A percentile compares a stretch with the other conserved stretches of the same genome.
These are phyloP conservation scores for Dendrothele bispora DNA, from an alignment of 768 basidiomycete species.

Conservation along the genomic window DNA sequence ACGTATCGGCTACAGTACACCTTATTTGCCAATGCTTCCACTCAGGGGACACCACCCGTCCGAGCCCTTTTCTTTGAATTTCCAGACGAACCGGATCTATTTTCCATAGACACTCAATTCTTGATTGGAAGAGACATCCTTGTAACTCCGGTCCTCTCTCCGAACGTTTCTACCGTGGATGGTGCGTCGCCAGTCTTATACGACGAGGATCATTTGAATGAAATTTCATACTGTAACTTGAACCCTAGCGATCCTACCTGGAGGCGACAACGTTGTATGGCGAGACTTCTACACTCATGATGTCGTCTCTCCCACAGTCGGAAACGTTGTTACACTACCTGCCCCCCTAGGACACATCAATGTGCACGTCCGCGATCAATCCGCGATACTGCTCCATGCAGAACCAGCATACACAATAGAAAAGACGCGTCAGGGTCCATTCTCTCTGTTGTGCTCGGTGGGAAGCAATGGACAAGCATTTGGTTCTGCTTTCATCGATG, in stretches of 20 bases:
- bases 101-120: constrained; percentile 67
- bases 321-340: constrained; percentile 50
- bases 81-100: constrained; percentile 65
- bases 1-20: constrained; percentile 52
- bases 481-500: constrained; percentile 68
- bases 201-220: background rate
- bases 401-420: constrained; percentile 66
- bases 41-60: constrained; percentile 65
- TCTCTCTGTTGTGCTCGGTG: constrained; percentile 60
- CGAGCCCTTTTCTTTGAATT: constrained; percentile 80
- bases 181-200: constrained; percentile 36
- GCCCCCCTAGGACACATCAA: constrained; percentile 77
- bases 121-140: constrained; percentile 71
- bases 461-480: constrained; percentile 46
- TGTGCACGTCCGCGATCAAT: constrained; percentile 71
- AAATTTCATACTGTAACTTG: background rate
- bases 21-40: constrained; percentile 68
- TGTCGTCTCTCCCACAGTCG: too few species aligned
- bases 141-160: constrained; percentile 72
- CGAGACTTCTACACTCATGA: constrained; percentile 76
- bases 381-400: constrained; percentile 63
- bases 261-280: constrained; percentile 57
- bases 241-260: constrained; percentile 60
- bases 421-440: constrained; percentile 64
- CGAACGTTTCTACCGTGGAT: constrained; percentile 66